Evolutionary conservation across 768 basidiomycete genomes (phyloP).

Genomic region (Boletus reticuloceps): DNA sequence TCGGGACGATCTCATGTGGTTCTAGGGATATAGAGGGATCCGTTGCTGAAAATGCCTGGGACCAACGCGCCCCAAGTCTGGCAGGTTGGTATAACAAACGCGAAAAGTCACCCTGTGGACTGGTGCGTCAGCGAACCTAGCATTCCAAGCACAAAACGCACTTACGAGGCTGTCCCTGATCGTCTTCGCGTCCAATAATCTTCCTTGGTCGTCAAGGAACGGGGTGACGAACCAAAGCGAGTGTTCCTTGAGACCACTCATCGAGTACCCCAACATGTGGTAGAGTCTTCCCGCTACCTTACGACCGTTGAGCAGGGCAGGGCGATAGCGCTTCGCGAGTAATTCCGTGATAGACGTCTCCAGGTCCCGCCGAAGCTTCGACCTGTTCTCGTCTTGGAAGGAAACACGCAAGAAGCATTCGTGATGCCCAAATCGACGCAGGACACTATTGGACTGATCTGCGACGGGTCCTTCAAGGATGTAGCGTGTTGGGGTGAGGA

Average conservation of each 20-base stretch:
- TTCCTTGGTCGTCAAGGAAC: slow-evolving; percentile 33
- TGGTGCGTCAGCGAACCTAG: background rate
- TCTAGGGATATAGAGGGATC: slow-evolving; percentile 43
- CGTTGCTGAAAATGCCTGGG: slow-evolving; percentile 53
- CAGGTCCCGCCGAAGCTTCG: slow-evolving; percentile 34
- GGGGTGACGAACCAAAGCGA: slow-evolving; percentile 48
- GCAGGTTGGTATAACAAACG: slow-evolving; percentile 40
- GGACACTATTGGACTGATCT: slow-evolving; percentile 38
- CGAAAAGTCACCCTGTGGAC: slow-evolving; percentile 39
- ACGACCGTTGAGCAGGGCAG: slow-evolving; percentile 33
- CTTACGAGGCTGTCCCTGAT: slow-evolving; percentile 38
- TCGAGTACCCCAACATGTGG: slow-evolving; percentile 50
- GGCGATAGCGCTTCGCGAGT: slow-evolving; percentile 34
- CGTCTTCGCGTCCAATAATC: slow-evolving; percentile 17
- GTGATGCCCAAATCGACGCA: slow-evolving; percentile 36
- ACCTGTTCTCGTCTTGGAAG: slow-evolving; percentile 46
- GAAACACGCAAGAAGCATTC: slow-evolving; percentile 48
- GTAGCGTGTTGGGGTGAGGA: slow-evolving; percentile 39
- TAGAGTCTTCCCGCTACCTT: slow-evolving; percentile 43
- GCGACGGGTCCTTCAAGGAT: slow-evolving; percentile 39
- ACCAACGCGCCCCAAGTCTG: slow-evolving; percentile 50
- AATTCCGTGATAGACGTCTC: slow-evolving; percentile 31
- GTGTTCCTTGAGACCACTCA: slow-evolving; percentile 50
- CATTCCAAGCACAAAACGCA: background rate
- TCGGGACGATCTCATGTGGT: slow-evolving; percentile 32